Conservation (phyloP, 1,139 yeast genomes). For the Pneumocystis murina region DNA sequence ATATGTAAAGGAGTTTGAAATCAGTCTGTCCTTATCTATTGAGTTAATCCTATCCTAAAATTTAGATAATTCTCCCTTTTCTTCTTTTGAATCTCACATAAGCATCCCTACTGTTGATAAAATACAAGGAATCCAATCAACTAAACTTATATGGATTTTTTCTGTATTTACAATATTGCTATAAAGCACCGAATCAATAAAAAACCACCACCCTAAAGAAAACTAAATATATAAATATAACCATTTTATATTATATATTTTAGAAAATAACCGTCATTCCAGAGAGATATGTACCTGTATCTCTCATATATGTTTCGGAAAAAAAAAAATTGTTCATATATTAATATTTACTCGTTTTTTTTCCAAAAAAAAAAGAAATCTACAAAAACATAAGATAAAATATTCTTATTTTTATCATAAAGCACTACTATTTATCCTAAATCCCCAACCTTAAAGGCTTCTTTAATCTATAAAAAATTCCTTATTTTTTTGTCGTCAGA, state of each 20-base stretch:
- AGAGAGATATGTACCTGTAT: not conserved
- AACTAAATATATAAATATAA: conserved; percentile 24
- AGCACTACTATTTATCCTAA: too few relatives aligned
- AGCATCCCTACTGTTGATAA: conserved; percentile 84
- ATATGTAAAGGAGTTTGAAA: conserved; percentile 31
- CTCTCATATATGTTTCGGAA: not conserved
- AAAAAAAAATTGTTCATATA: too few relatives aligned
- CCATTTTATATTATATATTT: too few relatives aligned
- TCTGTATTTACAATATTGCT: conserved; percentile 78
- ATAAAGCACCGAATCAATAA: conserved; percentile 76
- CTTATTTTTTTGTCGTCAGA: too few relatives aligned
- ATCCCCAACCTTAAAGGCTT: too few relatives aligned
- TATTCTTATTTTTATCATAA: too few relatives aligned
- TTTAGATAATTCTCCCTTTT: not conserved
- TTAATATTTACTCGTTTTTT: too few relatives aligned
- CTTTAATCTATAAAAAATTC: too few relatives aligned
- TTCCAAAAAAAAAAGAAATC: too few relatives aligned
- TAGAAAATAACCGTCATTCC: not conserved
- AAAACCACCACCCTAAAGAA: conserved; percentile 79
- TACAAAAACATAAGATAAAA: too few relatives aligned
- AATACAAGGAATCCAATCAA: conserved; percentile 89
- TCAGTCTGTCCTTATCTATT: conserved; percentile 69
- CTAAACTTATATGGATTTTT: conserved; percentile 68
- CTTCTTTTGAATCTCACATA: conserved; percentile 24
- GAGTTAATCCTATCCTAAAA: conserved; percentile 42